phyloP scores from a whole-genome alignment of 2,329 filamentous ascomycete genomes.

The Claviceps monticola region DNA sequence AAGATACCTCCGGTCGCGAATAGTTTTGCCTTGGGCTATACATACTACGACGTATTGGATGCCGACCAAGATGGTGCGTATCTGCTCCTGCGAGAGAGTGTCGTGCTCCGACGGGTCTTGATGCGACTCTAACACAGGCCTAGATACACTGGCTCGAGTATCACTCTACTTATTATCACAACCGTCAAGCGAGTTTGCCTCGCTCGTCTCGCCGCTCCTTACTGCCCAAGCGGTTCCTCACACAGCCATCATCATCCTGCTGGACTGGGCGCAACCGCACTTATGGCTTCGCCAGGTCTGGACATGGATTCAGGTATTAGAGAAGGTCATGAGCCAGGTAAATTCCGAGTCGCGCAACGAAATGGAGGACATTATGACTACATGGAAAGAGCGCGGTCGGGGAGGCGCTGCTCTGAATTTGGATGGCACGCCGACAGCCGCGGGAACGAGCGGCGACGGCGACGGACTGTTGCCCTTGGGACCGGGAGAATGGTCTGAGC shows the following conservation, averaged over 20 bases:
- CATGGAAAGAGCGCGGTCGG: constrained; percentile 64
- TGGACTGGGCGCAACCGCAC: constrained; percentile 94
- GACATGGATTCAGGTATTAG: constrained; percentile 77
- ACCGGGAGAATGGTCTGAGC: constrained; percentile 87
- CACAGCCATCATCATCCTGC: constrained; percentile 76
- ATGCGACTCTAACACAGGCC: constrained; percentile 10
- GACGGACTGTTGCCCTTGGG: constrained; percentile 65
- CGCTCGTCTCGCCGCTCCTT: constrained; percentile 70
- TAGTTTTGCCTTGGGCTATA: constrained; percentile 84
- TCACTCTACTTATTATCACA: constrained; percentile 82
- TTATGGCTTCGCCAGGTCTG: constrained; percentile 79
- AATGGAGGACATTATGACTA: constrained; percentile 74
- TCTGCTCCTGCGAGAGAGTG: not conserved
- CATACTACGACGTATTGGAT: constrained; percentile 88
- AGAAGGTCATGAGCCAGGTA: constrained; percentile 60
- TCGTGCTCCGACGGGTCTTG: not conserved
- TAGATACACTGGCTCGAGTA: constrained; percentile 79
- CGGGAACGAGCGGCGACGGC: constrained; percentile 39
- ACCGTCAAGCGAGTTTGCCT: constrained; percentile 68
- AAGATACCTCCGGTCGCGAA: constrained; percentile 73
- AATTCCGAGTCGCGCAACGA: constrained; percentile 64
- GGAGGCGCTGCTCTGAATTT: constrained; percentile 47
- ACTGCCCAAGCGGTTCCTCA: constrained; percentile 74
- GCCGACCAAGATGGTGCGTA: constrained; percentile 74
- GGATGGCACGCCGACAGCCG: constrained; percentile 45